phyloP scores from a whole-genome alignment of 495 filamentous ascomycete species.

The Pseudevernia furfuracea region DNA sequence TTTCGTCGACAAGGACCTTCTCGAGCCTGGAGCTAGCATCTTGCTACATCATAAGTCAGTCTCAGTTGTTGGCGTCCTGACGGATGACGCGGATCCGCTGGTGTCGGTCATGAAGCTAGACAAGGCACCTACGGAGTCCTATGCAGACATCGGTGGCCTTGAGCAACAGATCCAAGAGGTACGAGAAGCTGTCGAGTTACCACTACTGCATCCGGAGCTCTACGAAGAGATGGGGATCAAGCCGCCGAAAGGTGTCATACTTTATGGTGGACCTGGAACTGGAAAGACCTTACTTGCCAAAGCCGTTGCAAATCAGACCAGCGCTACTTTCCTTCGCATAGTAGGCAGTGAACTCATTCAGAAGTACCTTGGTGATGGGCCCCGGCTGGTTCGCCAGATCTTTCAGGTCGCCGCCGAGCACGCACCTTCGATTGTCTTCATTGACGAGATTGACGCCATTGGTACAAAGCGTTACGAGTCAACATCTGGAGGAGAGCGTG shows the following conservation, averaged over 20 bases:
- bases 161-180: slow-evolving; percentile 97
- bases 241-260: slow-evolving; percentile 97
- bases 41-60: slow-evolving; percentile 96
- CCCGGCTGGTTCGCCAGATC: slow-evolving; percentile 87
- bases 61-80: slow-evolving; percentile 94
- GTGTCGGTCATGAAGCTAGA: slow-evolving; percentile 99
- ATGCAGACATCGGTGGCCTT: slow-evolving; percentile 95
- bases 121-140: slow-evolving; percentile 96
- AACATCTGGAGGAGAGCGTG: slow-evolving; percentile 91
- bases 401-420: slow-evolving; percentile 98
- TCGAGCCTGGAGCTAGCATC: slow-evolving; percentile 93
- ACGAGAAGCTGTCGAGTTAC: slow-evolving; percentile 91
- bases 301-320: slow-evolving; percentile 97
- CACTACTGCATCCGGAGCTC: slow-evolving; percentile 89
- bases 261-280: slow-evolving; percentile 95
- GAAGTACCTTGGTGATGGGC: slow-evolving; percentile 97
- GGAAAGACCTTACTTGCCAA: slow-evolving; percentile 97
- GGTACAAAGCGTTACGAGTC: slow-evolving; percentile 99
- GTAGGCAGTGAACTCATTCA: slow-evolving; percentile 97
- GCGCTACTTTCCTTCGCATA: slow-evolving; percentile 95
- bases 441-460: slow-evolving; percentile 98
- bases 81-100: slow-evolving; percentile 90
- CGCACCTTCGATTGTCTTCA: slow-evolving; percentile 95
- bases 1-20: slow-evolving; percentile 97
- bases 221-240: slow-evolving; percentile 99